Evolutionary conservation across 805 yeast species (phyloP), one percentile per base, ranked within the genome.

Genomic region (Yarrowia hollandica): DNA sequence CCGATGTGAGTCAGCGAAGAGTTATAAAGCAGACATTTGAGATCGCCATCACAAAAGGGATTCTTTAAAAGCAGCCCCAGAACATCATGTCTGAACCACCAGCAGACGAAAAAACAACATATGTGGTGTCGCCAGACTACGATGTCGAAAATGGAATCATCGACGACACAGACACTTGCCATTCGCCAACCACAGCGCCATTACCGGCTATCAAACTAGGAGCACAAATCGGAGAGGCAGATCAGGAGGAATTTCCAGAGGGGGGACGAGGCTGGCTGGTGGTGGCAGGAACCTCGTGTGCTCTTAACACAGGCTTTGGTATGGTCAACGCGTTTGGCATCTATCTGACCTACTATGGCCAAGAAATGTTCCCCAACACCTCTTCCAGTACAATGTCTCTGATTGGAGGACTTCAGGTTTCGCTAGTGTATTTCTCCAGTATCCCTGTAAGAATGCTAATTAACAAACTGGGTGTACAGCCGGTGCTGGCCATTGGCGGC

Each of bases 291-390:
- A 74, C 75, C 0, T 76, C 79, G 71, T 70, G 78, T 15, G 65
- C 75, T 67, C 67, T 75, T 75, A 65, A 77, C 64, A 68, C 79
- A 60, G 78, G 84, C 0, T 83, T 80, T 77, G 88, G 88, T 15
- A 74, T 82, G 71, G 79, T 80, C 60, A 80, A 83, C 37, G 74
- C 81, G 2, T 83, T 73, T 68, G 88, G 86, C 23, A 81, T 82
- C 4, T 84, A 80, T 65, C 79, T 82, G 58, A 72, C 77, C 33
- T 80, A 77, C 66, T 83, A 82, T 64, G 71, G 74, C 19, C 50
- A 69, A 12, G 63, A 62, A 23, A 48, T 48, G 55, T 82, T 79
- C 60, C 74, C 76, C 0, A 74, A 75, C 12, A 79, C 79, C 2
- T 66, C 73, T 28, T 72, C 81, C 15, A 75, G 75, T 59, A 79